phyloP scores from a whole-genome alignment of 2,329 filamentous ascomycete genomes.

The Hymenoscyphus fructigenus region DNA sequence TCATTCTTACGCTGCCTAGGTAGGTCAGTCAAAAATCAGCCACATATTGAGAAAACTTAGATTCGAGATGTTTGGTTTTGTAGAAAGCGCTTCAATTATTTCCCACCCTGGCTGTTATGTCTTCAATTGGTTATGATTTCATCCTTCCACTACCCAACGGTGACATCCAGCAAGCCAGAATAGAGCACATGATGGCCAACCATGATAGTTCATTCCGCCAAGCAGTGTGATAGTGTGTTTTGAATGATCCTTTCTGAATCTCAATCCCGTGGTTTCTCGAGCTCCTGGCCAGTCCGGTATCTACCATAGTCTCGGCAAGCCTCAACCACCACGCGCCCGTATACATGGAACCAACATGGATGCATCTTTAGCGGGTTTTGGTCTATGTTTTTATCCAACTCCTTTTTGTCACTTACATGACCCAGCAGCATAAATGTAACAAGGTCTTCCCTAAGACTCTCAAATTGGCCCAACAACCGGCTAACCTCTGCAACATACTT shows the following conservation, averaged over 20 bases:
- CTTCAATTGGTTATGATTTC: too few species aligned
- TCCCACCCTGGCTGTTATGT: too few species aligned
- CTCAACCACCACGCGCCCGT: too few species aligned
- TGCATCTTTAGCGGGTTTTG: neutral
- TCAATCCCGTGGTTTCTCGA: neutral
- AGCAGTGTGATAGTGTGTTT: too few species aligned
- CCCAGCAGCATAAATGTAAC: neutral
- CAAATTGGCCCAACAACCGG: neutral
- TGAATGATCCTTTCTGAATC: neutral
- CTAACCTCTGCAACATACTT: neutral
- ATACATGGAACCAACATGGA: neutral
- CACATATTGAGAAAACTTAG: neutral
- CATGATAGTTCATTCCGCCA: neutral
- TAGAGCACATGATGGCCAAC: too few species aligned
- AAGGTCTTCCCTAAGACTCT: neutral
- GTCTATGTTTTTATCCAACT: too few species aligned
- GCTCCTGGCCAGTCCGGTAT: too few species aligned
- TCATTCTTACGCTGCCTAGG: neutral
- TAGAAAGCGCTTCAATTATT: too few species aligned
- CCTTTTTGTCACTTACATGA: neutral
- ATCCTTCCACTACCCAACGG: too few species aligned
- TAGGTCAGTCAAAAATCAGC: neutral
- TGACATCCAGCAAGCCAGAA: too few species aligned
- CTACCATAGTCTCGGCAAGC: too few species aligned
- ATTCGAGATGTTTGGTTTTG: neutral